Base-by-base conservation (phyloP, 768 basidiomycete genomes). In the Cystofilobasidium ferigula region DNA sequence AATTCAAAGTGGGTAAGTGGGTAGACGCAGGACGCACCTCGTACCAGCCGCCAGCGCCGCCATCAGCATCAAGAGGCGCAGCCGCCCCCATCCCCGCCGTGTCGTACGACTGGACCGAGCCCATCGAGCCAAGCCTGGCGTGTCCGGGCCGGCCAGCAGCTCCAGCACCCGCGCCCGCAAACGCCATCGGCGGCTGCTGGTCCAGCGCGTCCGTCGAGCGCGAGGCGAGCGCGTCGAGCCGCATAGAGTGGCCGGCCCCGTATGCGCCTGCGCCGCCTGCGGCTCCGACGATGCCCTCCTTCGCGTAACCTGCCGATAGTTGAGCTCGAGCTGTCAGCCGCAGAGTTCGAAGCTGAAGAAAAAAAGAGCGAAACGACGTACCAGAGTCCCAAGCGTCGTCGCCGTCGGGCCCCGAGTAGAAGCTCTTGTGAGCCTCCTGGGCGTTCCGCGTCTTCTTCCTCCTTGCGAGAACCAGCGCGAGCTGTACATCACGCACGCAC, bases 381-480 rank as follows among this genome's bases (percentile, higher is more conserved):
- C 61, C 62, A 7, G 58, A 59, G 35, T 48, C 61, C 62, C 62
- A 63, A 8, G 62, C 53, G 43, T 64, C 63, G 56, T 64, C 61
- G 30, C 47, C 61, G 9, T 62, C 35, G 7, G 51, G 51, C 14
- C 14, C 14, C 28, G 51, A 3, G 51, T 54, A 54, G 13, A 54
- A 54, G 30, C 51, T 54, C 42, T 36, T 14, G 45, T 51, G 43
- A 18, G 54, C 63, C 42, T 64, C 42, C 28, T 40, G 26, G 28
- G 53, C 36, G 40, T 43, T 22, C 36, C 42, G 45, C 8, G 38
- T 30, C 42, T 64, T 64, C 14, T 42, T 20, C 45, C 32, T 64
- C 26, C 56, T 36, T 32, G 54, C 35, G 5, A 57, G 9, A 32
- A 64, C 40, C n/a, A 64, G 26, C 7, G 34, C 32, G 36, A 57